These are phyloP conservation scores for Oxytropis ochrocephala DNA, from an alignment of 306 rosid species.

Conservation along the genomic window DNA sequence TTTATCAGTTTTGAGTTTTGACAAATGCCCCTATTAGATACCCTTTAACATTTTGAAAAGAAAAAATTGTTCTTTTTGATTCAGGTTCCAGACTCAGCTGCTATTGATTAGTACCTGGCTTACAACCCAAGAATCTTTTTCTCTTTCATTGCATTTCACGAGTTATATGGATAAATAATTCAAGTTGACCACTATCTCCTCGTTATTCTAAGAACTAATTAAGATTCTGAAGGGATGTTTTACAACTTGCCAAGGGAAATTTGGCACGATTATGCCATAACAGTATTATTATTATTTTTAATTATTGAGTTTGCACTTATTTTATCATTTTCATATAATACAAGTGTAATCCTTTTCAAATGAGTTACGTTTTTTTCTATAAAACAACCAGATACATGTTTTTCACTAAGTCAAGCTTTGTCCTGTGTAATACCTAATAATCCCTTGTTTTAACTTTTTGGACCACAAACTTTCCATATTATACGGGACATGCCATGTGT, in stretches of 20 bases:
- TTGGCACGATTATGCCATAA: background rate
- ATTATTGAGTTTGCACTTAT: background rate
- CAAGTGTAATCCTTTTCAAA: background rate
- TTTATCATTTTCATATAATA: background rate
- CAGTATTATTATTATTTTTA: background rate
- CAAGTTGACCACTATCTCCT: constrained; percentile 22
- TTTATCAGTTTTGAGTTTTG: background rate
- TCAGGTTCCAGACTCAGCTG: constrained; percentile 18
- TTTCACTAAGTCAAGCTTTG: background rate
- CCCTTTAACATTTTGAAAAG: constrained; percentile 10
- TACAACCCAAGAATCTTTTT: background rate
- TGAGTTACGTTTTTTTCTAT: no score
- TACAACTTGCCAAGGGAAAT: constrained; percentile 4
- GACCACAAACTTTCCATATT: constrained; percentile 29
- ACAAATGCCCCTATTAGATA: background rate
- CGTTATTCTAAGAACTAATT: background rate
- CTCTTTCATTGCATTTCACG: constrained; percentile 1
- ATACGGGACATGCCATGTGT: constrained; percentile 16
- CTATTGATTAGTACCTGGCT: constrained; percentile 16
- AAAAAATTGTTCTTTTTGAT: constrained; percentile 13
- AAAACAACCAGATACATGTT: background rate
- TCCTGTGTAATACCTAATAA: background rate
- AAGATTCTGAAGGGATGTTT: constrained; percentile 1
- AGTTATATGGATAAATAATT: background rate
- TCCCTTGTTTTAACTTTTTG: background rate